phyloP scores from a whole-genome alignment of 2,329 filamentous ascomycete genomes.

The Penicillium sp. region DNA sequence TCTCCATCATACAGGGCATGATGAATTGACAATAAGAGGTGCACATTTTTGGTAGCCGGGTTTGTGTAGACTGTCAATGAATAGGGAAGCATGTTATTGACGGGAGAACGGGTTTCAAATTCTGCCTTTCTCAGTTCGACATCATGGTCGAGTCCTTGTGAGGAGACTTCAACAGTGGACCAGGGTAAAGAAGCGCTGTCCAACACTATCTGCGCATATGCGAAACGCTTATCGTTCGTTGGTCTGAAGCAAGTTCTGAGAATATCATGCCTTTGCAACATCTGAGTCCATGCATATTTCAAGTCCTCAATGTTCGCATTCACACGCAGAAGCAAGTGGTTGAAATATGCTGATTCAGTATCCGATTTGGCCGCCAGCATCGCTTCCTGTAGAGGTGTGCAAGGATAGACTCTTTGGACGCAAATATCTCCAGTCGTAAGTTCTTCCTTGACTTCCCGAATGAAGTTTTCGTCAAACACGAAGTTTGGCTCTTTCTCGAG shows the following conservation, averaged over 20 bases:
- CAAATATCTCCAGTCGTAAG: conserved; percentile 38
- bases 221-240: conserved; percentile 63
- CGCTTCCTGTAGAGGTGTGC: conserved; percentile 83
- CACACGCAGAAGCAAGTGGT: conserved; percentile 70
- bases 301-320: conserved; percentile 56
- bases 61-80: conserved; percentile 29
- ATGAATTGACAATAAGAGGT: conserved; percentile 63
- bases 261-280: conserved; percentile 72
- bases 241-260: conserved; percentile 75
- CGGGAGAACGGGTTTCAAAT: conserved; percentile 22
- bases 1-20: conserved; percentile 88
- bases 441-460: conserved; percentile 33
- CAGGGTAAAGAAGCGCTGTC: conserved; percentile 50
- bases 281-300: conserved; percentile 63
- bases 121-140: conserved; percentile 48
- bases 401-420: conserved; percentile 70
- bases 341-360: conserved; percentile 66
- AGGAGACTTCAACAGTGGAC: conserved; percentile 50
- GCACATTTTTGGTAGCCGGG: conserved; percentile 6
- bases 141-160: conserved; percentile 42
- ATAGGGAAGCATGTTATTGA: conserved; percentile 35
- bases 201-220: conserved; percentile 75
- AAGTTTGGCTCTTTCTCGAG: conserved; percentile 1
- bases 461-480: conserved; percentile 31
- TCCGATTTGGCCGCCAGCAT: conserved; percentile 70